Base-by-base conservation (phyloP, 2,329 filamentous ascomycete genomes). In the Alternaria solani region DNA sequence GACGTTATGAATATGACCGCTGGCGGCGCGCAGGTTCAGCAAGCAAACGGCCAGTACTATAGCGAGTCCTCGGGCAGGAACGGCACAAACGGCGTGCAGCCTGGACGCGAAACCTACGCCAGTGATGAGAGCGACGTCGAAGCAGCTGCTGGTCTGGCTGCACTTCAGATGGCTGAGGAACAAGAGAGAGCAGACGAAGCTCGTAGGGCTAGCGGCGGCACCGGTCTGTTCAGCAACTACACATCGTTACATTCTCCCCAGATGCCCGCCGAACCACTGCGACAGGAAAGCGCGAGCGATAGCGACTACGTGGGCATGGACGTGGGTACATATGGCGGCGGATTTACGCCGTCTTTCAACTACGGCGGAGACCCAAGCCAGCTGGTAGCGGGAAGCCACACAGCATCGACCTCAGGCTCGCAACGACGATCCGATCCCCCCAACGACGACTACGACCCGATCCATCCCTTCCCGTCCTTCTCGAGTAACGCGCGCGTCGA, bases 81-180 rank as follows among this genome's bases (percentile, higher is more conserved):
- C 72, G 68, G 76, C 67, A 80, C 81, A 1, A 87, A 89, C 67
- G 84, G 83, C 3, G 65, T 73, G 80, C 64, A 7, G 81, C 55
- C 70, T 30, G 59, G 57, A 7, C 68, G 69, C 42, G 69, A 74
- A 5, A 68, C 63, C 9, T 78, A 77, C 55, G 66, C 68, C 3
- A 79, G 84, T 63, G 91, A 94, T 55, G 93, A 96, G 51, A 96
- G 93, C 73, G 94, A 98, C 73, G 88, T 91, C 0, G 94, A 97
- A 77, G 94, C 91, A 20, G 89, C 91, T 39, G 92, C 92, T 61
- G 94, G 95, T 16, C 81, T 96, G 52, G 87, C 91, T 74, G 93
- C 93, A 66, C 88, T 98, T 85, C 88, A 89, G 59, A 88, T 94
- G 80, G 93, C 93, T 5, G 93, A 96, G 62, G 87, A 93, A 75